These are phyloP conservation scores for Prillingera fragicola DNA, from an alignment of 1,284 basidiomycete genomes.

Conservation along the genomic window DNA sequence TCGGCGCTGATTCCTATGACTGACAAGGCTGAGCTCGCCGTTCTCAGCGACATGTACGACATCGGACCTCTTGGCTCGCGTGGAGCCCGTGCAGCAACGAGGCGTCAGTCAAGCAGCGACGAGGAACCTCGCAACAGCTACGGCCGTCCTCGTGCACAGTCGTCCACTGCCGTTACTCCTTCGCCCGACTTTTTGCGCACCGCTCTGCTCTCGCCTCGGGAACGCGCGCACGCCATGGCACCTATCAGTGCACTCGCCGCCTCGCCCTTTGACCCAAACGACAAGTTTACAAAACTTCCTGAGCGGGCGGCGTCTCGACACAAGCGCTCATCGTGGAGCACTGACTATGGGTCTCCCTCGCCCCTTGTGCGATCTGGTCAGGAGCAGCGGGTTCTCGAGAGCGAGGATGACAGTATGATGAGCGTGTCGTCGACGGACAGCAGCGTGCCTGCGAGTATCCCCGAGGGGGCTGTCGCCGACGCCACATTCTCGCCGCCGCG, in stretches of 20 bases:
- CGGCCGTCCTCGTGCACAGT: conserved; percentile 6
- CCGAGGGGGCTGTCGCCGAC: conserved; percentile 6
- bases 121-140: background rate
- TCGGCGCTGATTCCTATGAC: conserved; percentile 30
- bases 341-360: conserved; percentile 9
- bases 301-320: conserved; percentile 28
- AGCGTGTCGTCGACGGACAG: conserved; percentile 3
- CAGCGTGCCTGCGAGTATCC: conserved; percentile 6
- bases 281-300: conserved; percentile 39
- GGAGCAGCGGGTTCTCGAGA: background rate
- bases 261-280: conserved; percentile 13
- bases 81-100: too few species aligned
- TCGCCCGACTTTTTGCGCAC: background rate
- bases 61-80: conserved; percentile 23
- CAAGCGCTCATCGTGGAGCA: conserved; percentile 25
- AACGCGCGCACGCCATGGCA: background rate
- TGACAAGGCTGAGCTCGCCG: conserved; percentile 30
- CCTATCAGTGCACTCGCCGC: conserved; percentile 3
- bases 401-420: conserved; percentile 13
- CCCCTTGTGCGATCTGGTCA: background rate
- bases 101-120: conserved; percentile 7
- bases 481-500: background rate
- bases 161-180: background rate
- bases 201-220: conserved; percentile 1
- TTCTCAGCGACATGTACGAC: conserved; percentile 44